Evolutionary conservation across 371 early-diverging fungal genomes (phyloP).

Genomic region (Mucor ambiguus): DNA sequence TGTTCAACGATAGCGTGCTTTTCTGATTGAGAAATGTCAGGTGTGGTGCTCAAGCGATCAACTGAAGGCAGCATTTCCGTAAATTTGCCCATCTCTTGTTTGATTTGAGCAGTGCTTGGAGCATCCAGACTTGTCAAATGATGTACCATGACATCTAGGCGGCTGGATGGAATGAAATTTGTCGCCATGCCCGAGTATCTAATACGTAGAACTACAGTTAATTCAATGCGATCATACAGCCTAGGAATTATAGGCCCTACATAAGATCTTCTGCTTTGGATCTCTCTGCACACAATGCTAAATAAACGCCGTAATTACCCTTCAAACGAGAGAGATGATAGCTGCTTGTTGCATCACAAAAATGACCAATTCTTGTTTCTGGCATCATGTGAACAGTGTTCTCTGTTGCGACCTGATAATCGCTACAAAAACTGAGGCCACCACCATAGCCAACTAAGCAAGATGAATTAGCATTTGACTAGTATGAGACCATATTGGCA

Average conservation of each 20-base stretch:
- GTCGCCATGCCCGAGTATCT: conserved; percentile 58
- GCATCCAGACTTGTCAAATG: conserved; percentile 61
- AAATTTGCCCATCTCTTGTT: conserved; percentile 84
- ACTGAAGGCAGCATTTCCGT: conserved; percentile 35
- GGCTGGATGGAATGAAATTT: conserved; percentile 92
- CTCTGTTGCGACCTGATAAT: conserved; percentile 57
- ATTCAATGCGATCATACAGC: too few relatives aligned
- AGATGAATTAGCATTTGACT: too few relatives aligned
- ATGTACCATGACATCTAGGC: too few relatives aligned
- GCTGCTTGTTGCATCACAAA: conserved; percentile 91
- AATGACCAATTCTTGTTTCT: conserved; percentile 87
- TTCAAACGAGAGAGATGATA: conserved; percentile 92
- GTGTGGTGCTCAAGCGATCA: background rate
- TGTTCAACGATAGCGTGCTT: background rate
- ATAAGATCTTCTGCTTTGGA: conserved; percentile 74
- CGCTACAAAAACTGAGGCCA: too few relatives aligned
- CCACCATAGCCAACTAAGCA: too few relatives aligned
- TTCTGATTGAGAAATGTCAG: background rate
- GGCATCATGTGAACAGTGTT: conserved; percentile 95
- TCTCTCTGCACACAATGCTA: conserved; percentile 85
- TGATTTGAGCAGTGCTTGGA: conserved; percentile 73
- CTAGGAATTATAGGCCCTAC: background rate
- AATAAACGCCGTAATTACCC: conserved; percentile 85
- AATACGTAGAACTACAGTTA: too few relatives aligned
- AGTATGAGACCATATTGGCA: too few relatives aligned